Evolutionary conservation across 768 basidiomycete species (phyloP).

Genomic region (Coprinopsis marcescibilis): DNA sequence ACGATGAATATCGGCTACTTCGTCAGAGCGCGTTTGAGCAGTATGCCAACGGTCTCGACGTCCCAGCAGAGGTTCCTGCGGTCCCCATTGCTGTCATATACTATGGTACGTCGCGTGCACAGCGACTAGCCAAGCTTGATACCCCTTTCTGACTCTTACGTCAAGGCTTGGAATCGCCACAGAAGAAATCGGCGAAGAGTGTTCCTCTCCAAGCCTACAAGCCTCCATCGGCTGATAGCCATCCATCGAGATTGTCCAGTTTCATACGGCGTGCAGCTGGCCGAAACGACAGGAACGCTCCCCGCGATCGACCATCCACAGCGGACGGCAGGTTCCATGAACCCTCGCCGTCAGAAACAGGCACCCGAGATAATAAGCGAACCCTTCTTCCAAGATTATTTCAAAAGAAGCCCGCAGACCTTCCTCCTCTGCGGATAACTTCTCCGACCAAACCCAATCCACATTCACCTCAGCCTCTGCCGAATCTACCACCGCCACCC

Average conservation of each 20-base stretch:
- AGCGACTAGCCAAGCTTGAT: neutral
- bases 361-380: slow-evolving; percentile 3
- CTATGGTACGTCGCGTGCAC: slow-evolving; percentile 9
- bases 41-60: slow-evolving; percentile 30
- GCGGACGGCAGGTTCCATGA: neutral
- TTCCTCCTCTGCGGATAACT: slow-evolving; percentile 23
- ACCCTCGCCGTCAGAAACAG: neutral
- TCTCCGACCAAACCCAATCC: slow-evolving; percentile 14
- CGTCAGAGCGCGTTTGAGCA: slow-evolving; percentile 65
- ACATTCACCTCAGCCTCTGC: slow-evolving; percentile 1
- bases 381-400: slow-evolving; percentile 26
- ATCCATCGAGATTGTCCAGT: slow-evolving; percentile 21
- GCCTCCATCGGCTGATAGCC: slow-evolving; percentile 1
- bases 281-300: slow-evolving; percentile 19
- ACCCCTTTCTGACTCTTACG: too few relatives aligned
- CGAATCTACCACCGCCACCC: slow-evolving; percentile 3
- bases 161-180: neutral
- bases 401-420: slow-evolving; percentile 26
- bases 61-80: slow-evolving; percentile 25
- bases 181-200: slow-evolving; percentile 8
- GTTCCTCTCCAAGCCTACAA: too few relatives aligned
- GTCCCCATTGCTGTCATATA: slow-evolving; percentile 21
- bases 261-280: slow-evolving; percentile 34
- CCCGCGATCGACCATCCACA: slow-evolving; percentile 10
- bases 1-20: slow-evolving; percentile 68